Base-by-base conservation (phyloP, 176 grass and related monocot genomes). In the Avena insularis region DNA sequence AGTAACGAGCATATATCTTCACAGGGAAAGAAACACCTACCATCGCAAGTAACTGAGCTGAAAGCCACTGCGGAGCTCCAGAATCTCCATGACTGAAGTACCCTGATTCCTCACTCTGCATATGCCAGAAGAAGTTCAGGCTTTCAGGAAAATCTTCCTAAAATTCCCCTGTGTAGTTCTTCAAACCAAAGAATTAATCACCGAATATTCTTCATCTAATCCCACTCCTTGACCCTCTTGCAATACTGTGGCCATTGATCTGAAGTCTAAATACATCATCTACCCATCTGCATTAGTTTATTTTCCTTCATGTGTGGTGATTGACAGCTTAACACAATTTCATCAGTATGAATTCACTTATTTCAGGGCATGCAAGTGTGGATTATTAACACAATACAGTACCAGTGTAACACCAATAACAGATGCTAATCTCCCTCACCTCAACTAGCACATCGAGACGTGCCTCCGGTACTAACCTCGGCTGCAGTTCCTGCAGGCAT, bases 371-470 rank as follows among this genome's bases (percentile, higher is more conserved):
- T 85, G 61, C 49, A 65, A 75, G 33, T 57, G 19, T 5, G 3
- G 57, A 77, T 16, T 7, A 11, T 46, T 21, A 58, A 7, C 31
- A 55, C 58, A 80, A 1, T 23, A 20, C 20, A 45, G 43, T 43
- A 61, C 72, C 51, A 2, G 7, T 16, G 6, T 45, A 79, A 67
- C 12, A 17, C 21, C 62, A 75, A 35, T 56, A 56, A 56, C 5
- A 56, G 54, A 48, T 23, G 56, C 5, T 35, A 45, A 21, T 23
- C 21, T 49, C 49, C 71, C 84, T 84, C 75, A 98, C 96, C 90
- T 95, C 92, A 79, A 95, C 88, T 79, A 94, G 89, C 71, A 98
- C 93, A 92, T 96, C 89, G 15, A 98, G 83, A 53, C 68, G 60
- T 50, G 79, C 79, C 82, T 93, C 85, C 2, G 84, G 82, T 60